These are phyloP conservation scores for Ramaria rubella DNA, from an alignment of 768 basidiomycete species.

Conservation along the genomic window DNA sequence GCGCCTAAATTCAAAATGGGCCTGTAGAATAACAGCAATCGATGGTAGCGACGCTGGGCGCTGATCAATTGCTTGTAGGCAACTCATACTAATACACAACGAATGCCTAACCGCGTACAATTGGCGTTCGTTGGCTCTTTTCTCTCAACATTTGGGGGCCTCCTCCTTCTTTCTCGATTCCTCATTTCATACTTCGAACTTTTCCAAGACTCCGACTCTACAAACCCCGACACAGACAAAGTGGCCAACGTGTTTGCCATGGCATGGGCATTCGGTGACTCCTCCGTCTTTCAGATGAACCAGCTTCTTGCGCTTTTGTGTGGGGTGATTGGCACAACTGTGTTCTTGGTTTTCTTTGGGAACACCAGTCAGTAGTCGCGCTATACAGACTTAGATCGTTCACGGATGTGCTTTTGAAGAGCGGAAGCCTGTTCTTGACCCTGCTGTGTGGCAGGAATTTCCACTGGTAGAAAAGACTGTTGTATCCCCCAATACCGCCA, in stretches of 20 bases:
- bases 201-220: constrained; percentile 44
- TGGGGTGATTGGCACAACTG: constrained; percentile 40
- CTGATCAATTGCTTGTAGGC: neutral
- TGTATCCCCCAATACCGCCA: constrained; percentile 92
- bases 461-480: constrained; percentile 72
- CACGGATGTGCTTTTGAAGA: constrained; percentile 32
- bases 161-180: constrained; percentile 39
- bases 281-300: constrained; percentile 19
- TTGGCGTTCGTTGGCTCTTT: constrained; percentile 50
- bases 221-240: constrained; percentile 10
- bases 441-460: constrained; percentile 76
- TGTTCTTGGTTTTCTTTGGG: constrained; percentile 48
- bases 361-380: constrained; percentile 34
- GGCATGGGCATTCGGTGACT: constrained; percentile 11
- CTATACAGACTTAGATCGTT: neutral
- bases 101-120: constrained; percentile 57
- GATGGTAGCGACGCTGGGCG: too few species aligned
- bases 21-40: too few species aligned
- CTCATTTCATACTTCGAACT: constrained; percentile 54
- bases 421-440: constrained; percentile 65
- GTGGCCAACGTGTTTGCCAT: constrained; percentile 5
- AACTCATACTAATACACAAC: too few species aligned
- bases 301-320: constrained; percentile 50
- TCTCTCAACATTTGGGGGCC: constrained; percentile 38
- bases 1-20: too few species aligned